Evolutionary conservation across 176 grass and related monocot genomes (phyloP), one percentile per base, ranked within the genome.

Genomic region (Lolium rigidum): DNA sequence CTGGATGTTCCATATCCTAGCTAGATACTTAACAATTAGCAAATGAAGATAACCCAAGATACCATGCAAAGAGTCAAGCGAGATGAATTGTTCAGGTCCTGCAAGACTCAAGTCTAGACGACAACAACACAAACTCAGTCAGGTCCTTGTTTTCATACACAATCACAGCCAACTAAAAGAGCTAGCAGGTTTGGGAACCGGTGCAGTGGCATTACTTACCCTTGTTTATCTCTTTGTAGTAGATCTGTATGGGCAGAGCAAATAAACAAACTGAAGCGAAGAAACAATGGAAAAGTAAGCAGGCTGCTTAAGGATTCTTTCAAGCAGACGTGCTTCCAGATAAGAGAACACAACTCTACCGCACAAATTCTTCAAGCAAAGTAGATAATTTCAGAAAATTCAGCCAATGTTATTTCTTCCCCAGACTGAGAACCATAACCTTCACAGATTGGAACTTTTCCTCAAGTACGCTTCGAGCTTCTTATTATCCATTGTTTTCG

Each of bases 321-420:
- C 57, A 60, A 60, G 57, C 57, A 21, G 20, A 60, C 55, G 17
- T 60, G 57, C 57, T 22, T 60, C 57, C 20, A 60, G 57, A 60
- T 60, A 60, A 60, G n/a, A 60, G 20, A 60, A 21, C 57, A 60
- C 57, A 60, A 22, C 57, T 60, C 57, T 60, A 22, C 18, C 20
- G 20, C 2, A 2, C 20, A 60, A 18, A 60, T 60, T 60, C 20
- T 60, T 60, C 57, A 60, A 21, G 57, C 57, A 22, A 22, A 60
- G 57, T 22, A 60, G 20, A 60, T 22, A 60, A 60, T 60, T 60
- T 60, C 57, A 60, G 57, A 60, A 60, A 60, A 60, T 60, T 60
- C 20, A 10, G 57, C n/a, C n/a, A 22, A 60, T 60, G 57, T 18
- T 60, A 60, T 21, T 60, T 60, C 20, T 60, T 60, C 57, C 57